Base-by-base conservation (phyloP, 164 flowering plant genomes). In the Brasenia schreberi region DNA sequence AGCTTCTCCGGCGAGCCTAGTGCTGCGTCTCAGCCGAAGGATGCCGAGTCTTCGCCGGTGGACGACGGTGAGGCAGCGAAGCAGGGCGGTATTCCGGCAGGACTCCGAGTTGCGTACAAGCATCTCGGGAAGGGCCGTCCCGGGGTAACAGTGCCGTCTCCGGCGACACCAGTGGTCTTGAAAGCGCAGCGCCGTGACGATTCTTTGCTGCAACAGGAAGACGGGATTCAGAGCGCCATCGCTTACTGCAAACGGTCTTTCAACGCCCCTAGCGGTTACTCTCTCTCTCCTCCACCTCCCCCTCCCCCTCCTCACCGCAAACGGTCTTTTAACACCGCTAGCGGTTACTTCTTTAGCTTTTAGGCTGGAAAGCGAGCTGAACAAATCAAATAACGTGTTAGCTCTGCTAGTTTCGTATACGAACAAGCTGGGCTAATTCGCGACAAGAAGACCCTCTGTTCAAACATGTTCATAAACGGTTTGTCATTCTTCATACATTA, bases 221-320 rank as follows among this genome's bases (percentile, higher is more conserved):
- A 93, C 67, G 92, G 90, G 42, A 93, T 93, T 45, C 96, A 93
- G 42, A 68, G 97, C 66, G 98, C 98, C 69, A 93, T 93, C 69
- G 67, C 86, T 10, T 97, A 92, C 64, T 92, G 98, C 82, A 92
- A 92, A 70, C 76, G 83, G 66, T 90, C 98, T n/a, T 83, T 93
- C 72, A 88, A 81, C 63, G 79, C 84, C 42, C 78, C 88, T 2
- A 73, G 83, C 77, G 91, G 95, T 88, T 75, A 14, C 27, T 23
- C 16, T 11, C 11, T 62, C 53, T 53, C 49, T 14, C 61, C 62
- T 39, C 52, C 52, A 44, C 10, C 52, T 19, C 17, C 3, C 18
- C 2, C 65, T 58, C 19, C 3, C 39, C 18, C 18, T 23, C 27
- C 27, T 23, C 27, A 23, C 27, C 27, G 27, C 27, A 23, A 23